Conservation (phyloP, 768 basidiomycete genomes). For the Macrolepiota dolichaula region DNA sequence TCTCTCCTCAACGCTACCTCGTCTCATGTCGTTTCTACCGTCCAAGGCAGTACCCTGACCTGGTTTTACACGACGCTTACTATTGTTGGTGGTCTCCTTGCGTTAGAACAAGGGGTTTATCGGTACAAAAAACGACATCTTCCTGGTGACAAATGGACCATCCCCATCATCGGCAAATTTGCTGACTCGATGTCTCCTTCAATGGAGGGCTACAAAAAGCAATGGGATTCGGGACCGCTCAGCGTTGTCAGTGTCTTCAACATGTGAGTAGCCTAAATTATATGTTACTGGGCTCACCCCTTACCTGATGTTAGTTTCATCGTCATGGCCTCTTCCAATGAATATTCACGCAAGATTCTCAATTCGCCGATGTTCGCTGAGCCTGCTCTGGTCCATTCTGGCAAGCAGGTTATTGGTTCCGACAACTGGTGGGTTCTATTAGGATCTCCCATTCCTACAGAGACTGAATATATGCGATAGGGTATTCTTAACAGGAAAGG, state of each 20-base stretch:
- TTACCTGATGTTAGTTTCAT: constrained; percentile 68
- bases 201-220: constrained; percentile 86
- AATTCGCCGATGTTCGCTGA: constrained; percentile 92
- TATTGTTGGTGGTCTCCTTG: constrained; percentile 70
- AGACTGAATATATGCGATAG: constrained; percentile 32
- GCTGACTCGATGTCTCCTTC: constrained; percentile 89
- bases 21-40: constrained; percentile 39
- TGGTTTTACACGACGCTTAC: constrained; percentile 73
- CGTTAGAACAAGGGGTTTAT: constrained; percentile 87
- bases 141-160: constrained; percentile 89
- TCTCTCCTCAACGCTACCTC: constrained; percentile 45
- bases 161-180: constrained; percentile 97
- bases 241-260: constrained; percentile 95
- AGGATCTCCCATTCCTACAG: background rate
- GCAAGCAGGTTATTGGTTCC: constrained; percentile 77
- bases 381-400: constrained; percentile 91
- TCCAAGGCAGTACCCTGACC: constrained; percentile 29
- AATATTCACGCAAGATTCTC: constrained; percentile 91
- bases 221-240: constrained; percentile 89
- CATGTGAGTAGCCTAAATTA: constrained; percentile 57
- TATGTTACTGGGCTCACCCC: background rate
- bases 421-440: constrained; percentile 75
- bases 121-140: constrained; percentile 85
- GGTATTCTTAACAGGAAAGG: constrained; percentile 97
- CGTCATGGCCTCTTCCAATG: constrained; percentile 94